Evolutionary conservation across 352 stramenopile genomes (phyloP).

Genomic region (Phytopythium vexans): DNA sequence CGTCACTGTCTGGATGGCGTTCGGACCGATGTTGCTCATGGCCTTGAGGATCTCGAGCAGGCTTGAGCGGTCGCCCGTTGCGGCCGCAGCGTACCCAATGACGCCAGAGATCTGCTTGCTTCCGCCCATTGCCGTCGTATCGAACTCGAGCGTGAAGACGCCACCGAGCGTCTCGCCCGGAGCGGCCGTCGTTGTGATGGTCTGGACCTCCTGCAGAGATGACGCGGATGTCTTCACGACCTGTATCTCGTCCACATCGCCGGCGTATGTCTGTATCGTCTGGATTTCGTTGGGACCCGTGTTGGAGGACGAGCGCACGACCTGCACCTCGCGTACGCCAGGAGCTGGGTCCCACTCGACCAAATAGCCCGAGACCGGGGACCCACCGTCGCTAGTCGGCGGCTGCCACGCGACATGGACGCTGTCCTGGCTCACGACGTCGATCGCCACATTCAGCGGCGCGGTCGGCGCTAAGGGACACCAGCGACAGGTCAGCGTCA

Average conservation of each 20-base stretch:
- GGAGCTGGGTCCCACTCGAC: constrained; percentile 93
- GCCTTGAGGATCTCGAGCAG: constrained; percentile 74
- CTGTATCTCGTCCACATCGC: constrained; percentile 89
- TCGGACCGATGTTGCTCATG: constrained; percentile 72
- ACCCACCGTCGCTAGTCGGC: constrained; percentile 66
- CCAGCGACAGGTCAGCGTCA: background rate
- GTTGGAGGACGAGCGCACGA: constrained; percentile 73
- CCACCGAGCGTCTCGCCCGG: constrained; percentile 80
- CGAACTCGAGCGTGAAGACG: constrained; percentile 90
- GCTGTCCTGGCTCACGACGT: constrained; percentile 67
- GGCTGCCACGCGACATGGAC: constrained; percentile 74
- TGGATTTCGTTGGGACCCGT: constrained; percentile 93
- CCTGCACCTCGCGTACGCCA: constrained; percentile 87
- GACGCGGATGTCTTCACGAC: constrained; percentile 76
- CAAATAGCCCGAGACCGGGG: constrained; percentile 68
- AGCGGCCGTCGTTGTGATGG: constrained; percentile 85
- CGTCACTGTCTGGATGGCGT: constrained; percentile 53
- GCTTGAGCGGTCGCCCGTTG: constrained; percentile 40
- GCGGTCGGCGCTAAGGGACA: constrained; percentile 26
- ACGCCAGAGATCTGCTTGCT: constrained; percentile 90
- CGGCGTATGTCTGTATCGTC: constrained; percentile 84
- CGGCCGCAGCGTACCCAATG: constrained; percentile 81
- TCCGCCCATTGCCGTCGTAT: constrained; percentile 84
- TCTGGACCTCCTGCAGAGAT: constrained; percentile 59
- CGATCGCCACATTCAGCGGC: constrained; percentile 62